phyloP scores from a whole-genome alignment of 805 yeast species.

The Ogataea trehalophila region DNA sequence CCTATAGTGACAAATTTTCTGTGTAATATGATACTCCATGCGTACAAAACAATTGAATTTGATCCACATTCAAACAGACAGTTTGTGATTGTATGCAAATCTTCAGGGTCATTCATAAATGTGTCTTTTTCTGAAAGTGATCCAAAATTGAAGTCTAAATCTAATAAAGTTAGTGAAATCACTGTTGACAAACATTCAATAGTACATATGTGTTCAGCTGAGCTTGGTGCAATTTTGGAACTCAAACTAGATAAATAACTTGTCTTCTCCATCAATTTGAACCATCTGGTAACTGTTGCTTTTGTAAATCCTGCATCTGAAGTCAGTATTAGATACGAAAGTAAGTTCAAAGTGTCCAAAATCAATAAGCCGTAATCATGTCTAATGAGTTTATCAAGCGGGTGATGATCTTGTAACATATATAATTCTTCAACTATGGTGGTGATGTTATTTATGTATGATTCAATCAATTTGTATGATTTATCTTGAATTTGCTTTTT shows the following conservation, averaged over 20 bases:
- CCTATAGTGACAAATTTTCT: slow-evolving; percentile 42
- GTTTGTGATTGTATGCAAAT: slow-evolving; percentile 25
- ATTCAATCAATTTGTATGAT: slow-evolving; percentile 27
- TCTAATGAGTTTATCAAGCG: slow-evolving; percentile 11
- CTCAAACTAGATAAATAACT: slow-evolving; percentile 13
- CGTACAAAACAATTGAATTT: slow-evolving; percentile 51
- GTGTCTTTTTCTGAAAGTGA: slow-evolving; percentile 34
- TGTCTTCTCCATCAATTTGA: slow-evolving; percentile 39
- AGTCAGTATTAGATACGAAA: slow-evolving; percentile 23
- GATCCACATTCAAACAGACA: slow-evolving; percentile 26
- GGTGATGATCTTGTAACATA: slow-evolving; percentile 7
- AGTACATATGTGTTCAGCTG: slow-evolving; percentile 17
- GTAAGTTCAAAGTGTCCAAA: slow-evolving; percentile 22
- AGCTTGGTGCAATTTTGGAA: slow-evolving; percentile 23
- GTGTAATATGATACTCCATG: slow-evolving; percentile 62
- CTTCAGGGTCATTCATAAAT: slow-evolving; percentile 38
- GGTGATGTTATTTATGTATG: slow-evolving; percentile 21
- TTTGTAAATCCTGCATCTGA: slow-evolving; percentile 20
- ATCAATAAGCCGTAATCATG: slow-evolving; percentile 14
- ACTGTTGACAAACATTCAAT: slow-evolving; percentile 46
- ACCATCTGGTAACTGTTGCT: slow-evolving; percentile 47
- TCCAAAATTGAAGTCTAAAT: slow-evolving; percentile 47
- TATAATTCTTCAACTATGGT: slow-evolving; percentile 6
- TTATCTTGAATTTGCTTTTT: slow-evolving; percentile 32
- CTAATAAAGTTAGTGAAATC: slow-evolving; percentile 48